Conservation (phyloP, 176 grass and related monocot genomes). For the Ensete ventricosum region DNA sequence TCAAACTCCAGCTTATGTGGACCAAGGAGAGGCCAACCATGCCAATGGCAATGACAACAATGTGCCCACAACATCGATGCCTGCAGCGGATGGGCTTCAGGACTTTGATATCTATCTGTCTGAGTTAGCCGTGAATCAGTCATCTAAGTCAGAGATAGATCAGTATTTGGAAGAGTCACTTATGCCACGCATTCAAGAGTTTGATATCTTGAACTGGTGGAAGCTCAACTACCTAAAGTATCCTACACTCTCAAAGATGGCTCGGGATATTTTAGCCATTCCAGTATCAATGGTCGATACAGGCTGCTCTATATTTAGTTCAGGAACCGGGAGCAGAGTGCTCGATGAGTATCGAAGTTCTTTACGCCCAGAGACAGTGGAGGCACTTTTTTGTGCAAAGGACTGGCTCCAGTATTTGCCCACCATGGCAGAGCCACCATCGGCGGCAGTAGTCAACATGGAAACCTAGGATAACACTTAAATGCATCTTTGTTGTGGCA, state of each 20-base stretch:
- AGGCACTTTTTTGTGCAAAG: constrained; percentile 1
- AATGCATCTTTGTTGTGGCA: too few relatives aligned
- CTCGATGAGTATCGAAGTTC: constrained; percentile 10
- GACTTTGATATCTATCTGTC: constrained; percentile 6
- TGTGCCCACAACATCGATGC: background rate
- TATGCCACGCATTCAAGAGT: background rate
- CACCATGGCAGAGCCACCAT: background rate
- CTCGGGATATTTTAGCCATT: constrained; percentile 5
- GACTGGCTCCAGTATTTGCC: constrained; percentile 9
- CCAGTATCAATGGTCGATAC: constrained; percentile 7
- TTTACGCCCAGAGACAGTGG: background rate
- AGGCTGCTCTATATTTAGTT: background rate
- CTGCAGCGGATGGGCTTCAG: background rate
- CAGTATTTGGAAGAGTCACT: constrained; percentile 12
- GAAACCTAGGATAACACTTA: background rate
- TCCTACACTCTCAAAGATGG: constrained; percentile 9
- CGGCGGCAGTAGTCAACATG: background rate
- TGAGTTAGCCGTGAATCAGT: background rate
- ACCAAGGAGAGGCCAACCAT: constrained; percentile 1
- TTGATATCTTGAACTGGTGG: constrained; percentile 16
- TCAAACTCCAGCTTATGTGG: background rate
- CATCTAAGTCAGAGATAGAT: constrained; percentile 7
- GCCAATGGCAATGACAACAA: background rate
- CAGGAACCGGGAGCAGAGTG: constrained; percentile 7
- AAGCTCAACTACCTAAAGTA: constrained; percentile 11